Percentiles rank a stretch among this genome's conserved stretches.
Evolutionary conservation across 2,329 filamentous ascomycete genomes (phyloP).

Genomic region (Penicillium sclerotiorum): DNA sequence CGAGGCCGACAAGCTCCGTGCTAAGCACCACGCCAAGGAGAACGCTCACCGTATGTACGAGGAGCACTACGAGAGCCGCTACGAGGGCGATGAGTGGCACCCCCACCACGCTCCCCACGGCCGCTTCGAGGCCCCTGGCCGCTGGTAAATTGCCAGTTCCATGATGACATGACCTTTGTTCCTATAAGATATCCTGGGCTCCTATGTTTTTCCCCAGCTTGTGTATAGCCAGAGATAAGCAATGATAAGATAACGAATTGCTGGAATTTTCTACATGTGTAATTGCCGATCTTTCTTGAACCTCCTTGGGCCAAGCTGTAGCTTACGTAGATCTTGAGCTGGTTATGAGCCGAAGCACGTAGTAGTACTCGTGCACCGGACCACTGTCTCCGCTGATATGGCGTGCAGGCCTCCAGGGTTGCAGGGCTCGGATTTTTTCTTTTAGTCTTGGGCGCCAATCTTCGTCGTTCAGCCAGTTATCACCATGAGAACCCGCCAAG

Average conservation of each 20-base stretch:
- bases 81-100: constrained; percentile 53
- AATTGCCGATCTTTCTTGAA: background rate
- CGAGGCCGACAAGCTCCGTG: constrained; percentile 59
- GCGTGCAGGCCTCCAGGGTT: too few species aligned
- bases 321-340: background rate
- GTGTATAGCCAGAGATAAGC: constrained; percentile 6
- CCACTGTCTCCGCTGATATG: too few species aligned
- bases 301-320: background rate
- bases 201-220: background rate
- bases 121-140: constrained; percentile 26
- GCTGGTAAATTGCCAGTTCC: constrained; percentile 23
- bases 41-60: constrained; percentile 65
- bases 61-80: constrained; percentile 56
- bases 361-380: background rate
- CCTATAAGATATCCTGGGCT: constrained; percentile 10
- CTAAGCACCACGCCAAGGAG: constrained; percentile 61
- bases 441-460: background rate
- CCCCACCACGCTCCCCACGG: constrained; percentile 42
- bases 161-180: constrained; percentile 10
- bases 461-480: constrained; percentile 18
- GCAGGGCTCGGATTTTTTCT: background rate
- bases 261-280: constrained; percentile 1
- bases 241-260: constrained; percentile 12
- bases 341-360: background rate
- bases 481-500: constrained; percentile 23